Evolutionary conservation across 1,139 yeast species (phyloP).

Genomic region (Blastobotrys buckinghamii): DNA sequence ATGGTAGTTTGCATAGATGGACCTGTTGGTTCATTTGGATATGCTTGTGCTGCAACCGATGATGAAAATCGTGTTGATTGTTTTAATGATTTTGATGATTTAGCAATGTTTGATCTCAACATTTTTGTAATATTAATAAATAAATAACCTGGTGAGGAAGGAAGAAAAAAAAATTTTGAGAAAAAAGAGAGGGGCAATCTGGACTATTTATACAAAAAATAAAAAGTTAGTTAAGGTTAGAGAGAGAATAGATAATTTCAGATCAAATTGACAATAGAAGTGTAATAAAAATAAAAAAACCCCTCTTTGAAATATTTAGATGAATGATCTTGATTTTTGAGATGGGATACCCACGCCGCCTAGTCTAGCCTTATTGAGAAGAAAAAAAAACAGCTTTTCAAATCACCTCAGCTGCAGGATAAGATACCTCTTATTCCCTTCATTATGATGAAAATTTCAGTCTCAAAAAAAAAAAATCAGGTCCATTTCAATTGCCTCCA

Average conservation of each 20-base stretch:
- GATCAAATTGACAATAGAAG: too few relatives aligned
- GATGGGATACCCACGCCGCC: too few relatives aligned
- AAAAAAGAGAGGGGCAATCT: neutral
- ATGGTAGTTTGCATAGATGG: conserved; percentile 51
- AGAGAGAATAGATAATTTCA: too few relatives aligned
- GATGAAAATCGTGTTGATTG: neutral
- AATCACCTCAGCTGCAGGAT: too few relatives aligned
- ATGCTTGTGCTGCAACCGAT: conserved; percentile 17
- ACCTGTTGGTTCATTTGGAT: conserved; percentile 59
- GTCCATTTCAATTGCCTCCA: neutral
- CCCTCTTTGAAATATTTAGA: neutral
- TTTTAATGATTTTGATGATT: neutral
- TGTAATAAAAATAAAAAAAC: neutral
- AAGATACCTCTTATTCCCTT: too few relatives aligned
- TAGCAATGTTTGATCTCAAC: conserved; percentile 2
- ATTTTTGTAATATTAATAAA: neutral
- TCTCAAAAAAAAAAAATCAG: too few relatives aligned
- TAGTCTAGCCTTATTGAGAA: too few relatives aligned
- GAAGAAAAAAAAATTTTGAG: neutral
- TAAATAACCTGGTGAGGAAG: neutral
- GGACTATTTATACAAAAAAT: neutral
- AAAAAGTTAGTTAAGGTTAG: neutral
- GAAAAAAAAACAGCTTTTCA: too few relatives aligned
- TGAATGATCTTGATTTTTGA: too few relatives aligned
- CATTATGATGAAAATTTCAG: too few relatives aligned